Evolutionary conservation across 805 yeast genomes (phyloP).

Genomic region (Pichia californica): DNA sequence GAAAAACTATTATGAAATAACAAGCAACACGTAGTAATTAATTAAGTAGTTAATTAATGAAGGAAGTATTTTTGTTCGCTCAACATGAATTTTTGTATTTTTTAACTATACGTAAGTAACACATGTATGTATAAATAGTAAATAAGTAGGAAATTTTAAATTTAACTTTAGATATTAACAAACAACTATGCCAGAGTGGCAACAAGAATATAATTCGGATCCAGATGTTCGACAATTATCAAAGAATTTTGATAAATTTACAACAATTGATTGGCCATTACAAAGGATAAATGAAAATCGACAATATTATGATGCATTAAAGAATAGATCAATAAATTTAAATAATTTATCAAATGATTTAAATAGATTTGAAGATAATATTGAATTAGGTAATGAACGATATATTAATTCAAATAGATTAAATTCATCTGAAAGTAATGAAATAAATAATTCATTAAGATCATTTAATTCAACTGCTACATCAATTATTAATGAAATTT

Average conservation of each 20-base stretch:
- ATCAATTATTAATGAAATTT: slow-evolving; percentile 11
- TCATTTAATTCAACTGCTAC: slow-evolving; percentile 13
- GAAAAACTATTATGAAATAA: no score
- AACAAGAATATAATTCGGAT: slow-evolving; percentile 7
- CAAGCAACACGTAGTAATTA: no score
- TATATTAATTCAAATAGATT: background rate
- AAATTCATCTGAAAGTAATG: no score
- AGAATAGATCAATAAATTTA: slow-evolving; percentile 1
- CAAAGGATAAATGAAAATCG: slow-evolving; percentile 49
- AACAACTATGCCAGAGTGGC: slow-evolving; percentile 6
- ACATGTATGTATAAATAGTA: no score
- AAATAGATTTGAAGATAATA: slow-evolving; percentile 7
- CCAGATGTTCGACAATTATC: slow-evolving; percentile 19
- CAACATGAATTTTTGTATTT: background rate
- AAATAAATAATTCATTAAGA: slow-evolving; percentile 11
- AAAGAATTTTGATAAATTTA: slow-evolving; percentile 51
- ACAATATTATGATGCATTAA: slow-evolving; percentile 20
- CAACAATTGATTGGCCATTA: slow-evolving; percentile 66
- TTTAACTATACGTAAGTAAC: no score
- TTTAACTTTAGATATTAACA: no score
- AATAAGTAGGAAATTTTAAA: no score
- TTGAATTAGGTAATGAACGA: slow-evolving; percentile 5
- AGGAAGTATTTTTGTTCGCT: no score
- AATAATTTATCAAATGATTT: no score
- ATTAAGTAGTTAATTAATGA: no score